Conservation (phyloP, 2,329 filamentous ascomycete genomes). For the Parafenestella ontariensis region DNA sequence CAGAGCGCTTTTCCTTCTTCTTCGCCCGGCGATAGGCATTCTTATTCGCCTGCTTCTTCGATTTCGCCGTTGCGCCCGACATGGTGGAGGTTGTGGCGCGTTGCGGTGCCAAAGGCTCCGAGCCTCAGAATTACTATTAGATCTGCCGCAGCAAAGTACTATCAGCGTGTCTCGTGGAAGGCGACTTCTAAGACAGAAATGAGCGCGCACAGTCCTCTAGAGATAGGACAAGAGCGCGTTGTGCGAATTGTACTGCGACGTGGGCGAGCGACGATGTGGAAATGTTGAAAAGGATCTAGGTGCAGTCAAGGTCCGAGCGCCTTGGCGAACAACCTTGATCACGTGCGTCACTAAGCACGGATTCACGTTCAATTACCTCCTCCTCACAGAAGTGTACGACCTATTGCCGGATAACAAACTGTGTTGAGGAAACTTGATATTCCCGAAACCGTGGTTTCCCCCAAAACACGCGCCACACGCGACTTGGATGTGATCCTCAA, state of each 20-base stretch:
- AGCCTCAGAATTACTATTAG: not conserved
- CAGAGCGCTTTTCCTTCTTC: constrained; percentile 87
- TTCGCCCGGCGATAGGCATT: constrained; percentile 92
- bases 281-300: not conserved
- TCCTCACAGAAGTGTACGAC: too few relatives aligned
- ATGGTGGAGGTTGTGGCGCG: constrained; percentile 27
- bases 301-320: not conserved
- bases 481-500: too few relatives aligned
- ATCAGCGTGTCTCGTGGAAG: not conserved
- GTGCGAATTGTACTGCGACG: not conserved
- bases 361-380: too few relatives aligned
- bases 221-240: not conserved
- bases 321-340: not conserved
- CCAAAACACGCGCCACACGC: too few relatives aligned
- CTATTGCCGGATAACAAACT: too few relatives aligned
- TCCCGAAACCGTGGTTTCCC: too few relatives aligned
- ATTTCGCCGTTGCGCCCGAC: constrained; percentile 37
- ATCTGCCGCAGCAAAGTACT: not conserved
- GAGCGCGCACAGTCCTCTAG: not conserved
- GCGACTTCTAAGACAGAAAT: not conserved
- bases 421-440: too few relatives aligned
- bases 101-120: constrained; percentile 2
- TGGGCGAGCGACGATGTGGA: not conserved
- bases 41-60: constrained; percentile 77
- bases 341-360: not conserved